phyloP scores from a whole-genome alignment of 345 rosid species.

The Carallia pectinifolia region DNA sequence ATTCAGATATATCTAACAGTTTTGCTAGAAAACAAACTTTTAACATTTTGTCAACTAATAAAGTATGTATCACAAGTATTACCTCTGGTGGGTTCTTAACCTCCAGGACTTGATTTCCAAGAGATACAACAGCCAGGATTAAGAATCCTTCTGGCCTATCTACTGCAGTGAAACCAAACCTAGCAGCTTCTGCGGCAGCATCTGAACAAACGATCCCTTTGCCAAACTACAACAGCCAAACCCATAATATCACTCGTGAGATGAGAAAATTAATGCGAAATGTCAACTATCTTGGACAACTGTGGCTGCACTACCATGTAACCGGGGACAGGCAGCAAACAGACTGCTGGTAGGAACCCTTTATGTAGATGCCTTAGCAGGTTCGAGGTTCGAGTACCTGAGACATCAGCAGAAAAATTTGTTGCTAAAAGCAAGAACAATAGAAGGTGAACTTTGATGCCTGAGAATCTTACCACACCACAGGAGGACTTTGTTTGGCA shows the following conservation, averaged over 20 bases:
- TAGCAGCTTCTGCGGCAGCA: slow-evolving; percentile 84
- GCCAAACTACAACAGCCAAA: slow-evolving; percentile 48
- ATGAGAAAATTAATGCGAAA: neutral
- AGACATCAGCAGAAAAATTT: neutral
- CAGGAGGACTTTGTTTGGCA: slow-evolving; percentile 62
- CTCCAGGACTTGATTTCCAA: slow-evolving; percentile 50
- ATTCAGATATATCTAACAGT: neutral
- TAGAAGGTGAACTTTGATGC: too few species aligned
- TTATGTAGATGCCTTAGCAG: slow-evolving; percentile 61
- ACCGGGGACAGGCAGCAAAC: slow-evolving; percentile 74
- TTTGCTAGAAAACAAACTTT: neutral
- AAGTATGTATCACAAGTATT: neutral
- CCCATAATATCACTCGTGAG: neutral
- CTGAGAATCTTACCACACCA: slow-evolving; percentile 68
- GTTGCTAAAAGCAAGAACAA: neutral
- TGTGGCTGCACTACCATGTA: slow-evolving; percentile 43
- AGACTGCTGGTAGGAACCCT: slow-evolving; percentile 67
- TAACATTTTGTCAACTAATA: neutral
- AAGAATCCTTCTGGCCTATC: slow-evolving; percentile 82
- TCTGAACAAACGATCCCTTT: slow-evolving; percentile 79
- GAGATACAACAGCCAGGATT: slow-evolving; percentile 57
- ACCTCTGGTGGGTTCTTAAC: slow-evolving; percentile 55
- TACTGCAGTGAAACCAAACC: slow-evolving; percentile 64
- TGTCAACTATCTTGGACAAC: too few species aligned
- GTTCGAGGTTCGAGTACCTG: slow-evolving; percentile 64